Base-by-base conservation (phyloP, 345 rosid genomes). In the Euphorbia lathyris region DNA sequence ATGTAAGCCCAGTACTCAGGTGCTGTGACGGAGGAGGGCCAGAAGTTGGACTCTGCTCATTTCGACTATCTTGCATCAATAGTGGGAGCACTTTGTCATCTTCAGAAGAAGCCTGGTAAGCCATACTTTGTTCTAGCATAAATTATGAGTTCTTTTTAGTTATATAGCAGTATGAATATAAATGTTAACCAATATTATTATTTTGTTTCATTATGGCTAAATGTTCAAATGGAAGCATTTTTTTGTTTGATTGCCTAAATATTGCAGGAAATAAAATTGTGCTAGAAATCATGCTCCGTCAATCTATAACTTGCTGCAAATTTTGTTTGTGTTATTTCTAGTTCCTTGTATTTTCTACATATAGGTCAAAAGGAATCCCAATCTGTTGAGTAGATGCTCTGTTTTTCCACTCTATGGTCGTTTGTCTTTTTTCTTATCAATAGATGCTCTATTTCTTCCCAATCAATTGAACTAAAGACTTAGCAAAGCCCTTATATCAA, bases 21-120 rank as follows among this genome's bases (percentile, higher is more conserved):
- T 38, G 66, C 20, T 62, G 61, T 34, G 30, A 43, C 20, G 7
- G 61, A 73, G 43, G 83, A 67, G 59, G 89, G 79, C 1, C 78
- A 74, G 56, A 79, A 71, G 47, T 74, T 85, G 75, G 86, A 83
- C 68, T 64, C 83, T 27, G 77, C 72, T 65, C 80, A 66, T 20
- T 74, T 76, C 53, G 75, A 76, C 68, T 68, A 78, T 69, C 68
- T 88, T 59, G 63, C 62, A 43, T 81, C 97, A 40, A 76, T 85
- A 85, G 85, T 89, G 57, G 68, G 79, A 43, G 90, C 93, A 72
- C 86, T 91, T 74, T 88, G 96, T 77, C 89, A 94, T 80, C 85
- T 94, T 68, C 82, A 86, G 7, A 84, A 87, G 70, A 84, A 69
- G 71, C 61, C 22, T 43, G 88, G 98, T 91, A 69, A 83, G 90